phyloP scores from a whole-genome alignment of 208 protist species.

The Perkinsela sp. region DNA sequence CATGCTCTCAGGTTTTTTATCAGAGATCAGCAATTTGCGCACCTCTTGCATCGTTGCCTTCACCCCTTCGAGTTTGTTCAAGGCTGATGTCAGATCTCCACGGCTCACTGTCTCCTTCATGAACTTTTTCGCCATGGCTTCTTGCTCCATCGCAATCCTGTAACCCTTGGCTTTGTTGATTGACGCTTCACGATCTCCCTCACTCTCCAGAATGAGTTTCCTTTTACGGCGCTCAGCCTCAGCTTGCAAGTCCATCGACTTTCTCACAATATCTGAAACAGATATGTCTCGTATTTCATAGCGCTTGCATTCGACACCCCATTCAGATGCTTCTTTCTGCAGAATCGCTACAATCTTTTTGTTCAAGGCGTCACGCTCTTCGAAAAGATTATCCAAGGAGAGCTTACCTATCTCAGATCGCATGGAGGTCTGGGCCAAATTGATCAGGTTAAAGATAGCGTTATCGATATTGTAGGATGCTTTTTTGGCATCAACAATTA shows the following conservation, averaged over 20 bases:
- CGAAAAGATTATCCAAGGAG: conserved; percentile 68
- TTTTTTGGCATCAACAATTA: conserved; percentile 59
- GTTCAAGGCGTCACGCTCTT: conserved; percentile 70
- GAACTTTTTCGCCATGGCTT: conserved; percentile 59
- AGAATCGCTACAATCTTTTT: conserved; percentile 61
- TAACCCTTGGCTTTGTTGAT: conserved; percentile 67
- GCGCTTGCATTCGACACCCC: conserved; percentile 78
- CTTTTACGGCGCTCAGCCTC: conserved; percentile 78
- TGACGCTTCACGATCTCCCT: conserved; percentile 50
- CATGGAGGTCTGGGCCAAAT: conserved; percentile 86
- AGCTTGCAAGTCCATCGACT: conserved; percentile 82
- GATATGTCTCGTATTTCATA: conserved; percentile 85
- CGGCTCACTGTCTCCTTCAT: conserved; percentile 3
- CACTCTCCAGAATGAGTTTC: conserved; percentile 70
- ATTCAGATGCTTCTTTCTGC: conserved; percentile 53
- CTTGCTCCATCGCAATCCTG: conserved; percentile 30
- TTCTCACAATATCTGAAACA: conserved; percentile 62
- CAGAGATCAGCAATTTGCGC: conserved; percentile 18
- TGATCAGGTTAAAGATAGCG: conserved; percentile 72
- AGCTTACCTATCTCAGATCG: conserved; percentile 75
- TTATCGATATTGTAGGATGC: conserved; percentile 78
- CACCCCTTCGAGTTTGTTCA: neutral
- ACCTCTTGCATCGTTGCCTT: conserved; percentile 13
- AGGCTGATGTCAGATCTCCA: neutral
- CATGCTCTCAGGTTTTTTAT: conserved; percentile 20